Base-by-base conservation (phyloP, 2,329 filamentous ascomycete species). In the Delphinella strobiligena region DNA sequence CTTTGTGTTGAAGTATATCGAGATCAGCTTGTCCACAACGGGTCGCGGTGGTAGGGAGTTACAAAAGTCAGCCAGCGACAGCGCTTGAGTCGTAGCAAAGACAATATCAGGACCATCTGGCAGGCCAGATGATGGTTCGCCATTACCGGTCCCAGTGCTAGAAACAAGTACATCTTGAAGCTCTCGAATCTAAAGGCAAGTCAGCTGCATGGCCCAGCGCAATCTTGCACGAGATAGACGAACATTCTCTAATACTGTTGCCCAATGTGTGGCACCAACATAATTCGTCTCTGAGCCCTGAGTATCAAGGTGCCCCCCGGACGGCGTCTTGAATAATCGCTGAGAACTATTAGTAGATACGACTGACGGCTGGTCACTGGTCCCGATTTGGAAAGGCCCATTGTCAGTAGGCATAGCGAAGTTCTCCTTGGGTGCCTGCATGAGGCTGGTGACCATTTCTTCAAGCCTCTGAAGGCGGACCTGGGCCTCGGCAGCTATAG, bases 401-500 rank as follows among this genome's bases (percentile, higher is more conserved):
- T n/a, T 2, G 34, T 22, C 12, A 27, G 8, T 33, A 14, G 31
- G 8, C 8, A 8, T 17, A 33, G 8, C 14, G 31, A 8, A 10
- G 14, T 14, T 14, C 8, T 14, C 16, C 8, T 14, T 9, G 4
- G 36, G 22, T 9, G 31, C 5, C 16, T 42, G 31, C 32, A 42
- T 38, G 31, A 42, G 5, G 5, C 18, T 24, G 14, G 37, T 38
- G 12, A 42, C 36, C 31, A 42, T 36, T 7, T 35, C 36, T 8
- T 42, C 40, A 12, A 42, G 40, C 27, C 29, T 35, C 18, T 36
- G 40, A 15, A 42, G 34, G 7, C 40, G 40, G 5, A 12, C 19
- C 16, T 31, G 30, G 30, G 40, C 36, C 24, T 34, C 39, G 22
- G 35, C 27, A 19, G 31, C 22, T 8, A 10, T 35, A 17, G 9